Evolutionary conservation across 2,329 filamentous ascomycete genomes (phyloP).

Genomic region (Parasarocladium wereldwijsianum): DNA sequence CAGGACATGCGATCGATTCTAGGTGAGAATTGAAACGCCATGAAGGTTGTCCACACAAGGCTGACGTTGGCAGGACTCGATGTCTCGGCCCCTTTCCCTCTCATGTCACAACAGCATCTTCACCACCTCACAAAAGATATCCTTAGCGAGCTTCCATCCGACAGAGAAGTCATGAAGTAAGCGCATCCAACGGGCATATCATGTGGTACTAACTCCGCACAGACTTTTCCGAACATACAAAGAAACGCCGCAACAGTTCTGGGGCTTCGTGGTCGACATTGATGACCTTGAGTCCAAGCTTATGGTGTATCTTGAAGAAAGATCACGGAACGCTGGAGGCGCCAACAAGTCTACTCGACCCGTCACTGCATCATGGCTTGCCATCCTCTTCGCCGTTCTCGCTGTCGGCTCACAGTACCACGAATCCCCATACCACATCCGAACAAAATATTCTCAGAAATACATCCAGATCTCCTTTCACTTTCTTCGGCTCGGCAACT

Average conservation of each 20-base stretch:
- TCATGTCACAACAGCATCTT: slow-evolving; percentile 50
- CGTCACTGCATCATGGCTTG: slow-evolving; percentile 50
- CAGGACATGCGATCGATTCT: slow-evolving; percentile 52
- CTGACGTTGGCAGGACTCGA: no score
- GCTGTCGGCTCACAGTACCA: slow-evolving; percentile 53
- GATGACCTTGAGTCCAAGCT: slow-evolving; percentile 49
- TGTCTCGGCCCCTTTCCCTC: slow-evolving; percentile 50
- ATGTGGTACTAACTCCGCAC: slow-evolving; percentile 2
- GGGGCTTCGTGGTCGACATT: slow-evolving; percentile 53
- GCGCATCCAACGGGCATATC: slow-evolving; percentile 15
- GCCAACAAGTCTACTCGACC: slow-evolving; percentile 29
- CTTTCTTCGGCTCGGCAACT: slow-evolving; percentile 48
- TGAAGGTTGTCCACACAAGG: no score
- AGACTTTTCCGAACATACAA: slow-evolving; percentile 53
- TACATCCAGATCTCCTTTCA: slow-evolving; percentile 52
- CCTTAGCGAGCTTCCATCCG: slow-evolving; percentile 44
- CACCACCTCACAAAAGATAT: slow-evolving; percentile 46
- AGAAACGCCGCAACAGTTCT: slow-evolving; percentile 52
- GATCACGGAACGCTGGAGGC: slow-evolving; percentile 36
- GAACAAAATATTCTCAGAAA: slow-evolving; percentile 43
- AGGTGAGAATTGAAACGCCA: no score
- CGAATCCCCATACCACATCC: slow-evolving; percentile 46
- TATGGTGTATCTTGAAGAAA: slow-evolving; percentile 50
- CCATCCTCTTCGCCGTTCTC: slow-evolving; percentile 49
- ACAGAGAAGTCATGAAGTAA: slow-evolving; percentile 52